Evolutionary conservation across 306 rosid species (phyloP), one percentile per base, ranked within the genome.

Genomic region (Cucurbita pepo): DNA sequence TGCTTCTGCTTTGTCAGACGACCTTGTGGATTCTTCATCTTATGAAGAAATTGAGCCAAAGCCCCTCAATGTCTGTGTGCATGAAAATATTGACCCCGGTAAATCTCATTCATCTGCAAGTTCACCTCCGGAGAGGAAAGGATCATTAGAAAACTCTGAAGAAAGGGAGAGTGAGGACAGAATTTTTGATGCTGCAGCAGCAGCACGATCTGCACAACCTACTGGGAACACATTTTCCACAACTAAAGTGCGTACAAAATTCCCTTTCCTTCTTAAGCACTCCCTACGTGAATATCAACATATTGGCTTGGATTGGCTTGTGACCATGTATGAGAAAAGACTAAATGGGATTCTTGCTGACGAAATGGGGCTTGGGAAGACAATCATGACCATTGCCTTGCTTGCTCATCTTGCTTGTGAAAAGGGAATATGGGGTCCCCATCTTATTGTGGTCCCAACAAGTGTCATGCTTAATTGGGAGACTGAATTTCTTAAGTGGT

Each of bases 381-480:
- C 99, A 43, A 94, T 91, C 78, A 94, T 94, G 97, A 94, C 99
- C 10, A 94, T 94, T 64, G 87, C 99, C 34, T 79, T 94, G 90
- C 96, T 94, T 83, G 97, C 99, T 37, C 97, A 94, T 78, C 90
- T 89, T 53, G 99, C 99, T 45, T 89, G 96, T 83, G 99, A 94
- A 79, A 94, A 89, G 79, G 99, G 99, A 41, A 91, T 94, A 70
- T 94, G 99, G 99, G 99, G 97, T 59, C 97, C 99, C 21, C 99
- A 94, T 86, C 91, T 94, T 52, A 94, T 94, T 77, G 97, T 94
- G 77, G 99, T 94, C 75, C 99, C 99, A 67, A 94, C 99, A 52
- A 94, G 99, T 81, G 99, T 94, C 74, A 91, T 94, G 99, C 96
- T 94, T 69, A 94, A 94, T 77, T 94, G 99, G 99, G 99, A 94